phyloP scores from a whole-genome alignment of 352 stramenopile species.

The Globisporangium paddicum region DNA sequence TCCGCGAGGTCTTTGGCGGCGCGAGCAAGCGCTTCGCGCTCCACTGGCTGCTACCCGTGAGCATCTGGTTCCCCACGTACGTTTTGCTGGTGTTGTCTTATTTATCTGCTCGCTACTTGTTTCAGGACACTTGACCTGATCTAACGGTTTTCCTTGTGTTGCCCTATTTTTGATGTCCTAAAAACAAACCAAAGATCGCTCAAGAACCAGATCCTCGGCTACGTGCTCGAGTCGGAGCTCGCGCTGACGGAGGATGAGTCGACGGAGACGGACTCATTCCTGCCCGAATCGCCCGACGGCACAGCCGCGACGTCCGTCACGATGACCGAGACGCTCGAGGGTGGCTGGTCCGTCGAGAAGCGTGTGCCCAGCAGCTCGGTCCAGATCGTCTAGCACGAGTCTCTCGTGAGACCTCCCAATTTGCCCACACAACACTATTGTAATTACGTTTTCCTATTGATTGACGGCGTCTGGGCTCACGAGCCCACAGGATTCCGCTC shows the following conservation, averaged over 20 bases:
- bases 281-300: conserved; percentile 34
- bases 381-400: conserved; percentile 38
- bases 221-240: conserved; percentile 76
- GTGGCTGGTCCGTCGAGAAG: conserved; percentile 84
- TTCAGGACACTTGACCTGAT: neutral
- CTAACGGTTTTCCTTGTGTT: neutral
- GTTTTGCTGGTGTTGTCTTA: neutral
- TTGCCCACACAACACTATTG: neutral
- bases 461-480: no score
- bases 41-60: conserved; percentile 80
- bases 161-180: neutral
- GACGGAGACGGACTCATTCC: conserved; percentile 69
- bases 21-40: conserved; percentile 47
- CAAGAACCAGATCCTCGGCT: conserved; percentile 80
- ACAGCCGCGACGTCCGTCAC: conserved; percentile 26
- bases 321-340: conserved; percentile 71
- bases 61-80: conserved; percentile 85
- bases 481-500: conserved; percentile 3
- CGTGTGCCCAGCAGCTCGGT: conserved; percentile 48
- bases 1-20: conserved; percentile 83
- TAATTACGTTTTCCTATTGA: no score
- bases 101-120: neutral
- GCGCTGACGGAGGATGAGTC: conserved; percentile 61
- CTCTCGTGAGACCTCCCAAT: neutral
- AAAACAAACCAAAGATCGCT: conserved; percentile 38